Conservation (phyloP, 192 early-diverging fungal genomes). For the Spinellus fusiger region DNA sequence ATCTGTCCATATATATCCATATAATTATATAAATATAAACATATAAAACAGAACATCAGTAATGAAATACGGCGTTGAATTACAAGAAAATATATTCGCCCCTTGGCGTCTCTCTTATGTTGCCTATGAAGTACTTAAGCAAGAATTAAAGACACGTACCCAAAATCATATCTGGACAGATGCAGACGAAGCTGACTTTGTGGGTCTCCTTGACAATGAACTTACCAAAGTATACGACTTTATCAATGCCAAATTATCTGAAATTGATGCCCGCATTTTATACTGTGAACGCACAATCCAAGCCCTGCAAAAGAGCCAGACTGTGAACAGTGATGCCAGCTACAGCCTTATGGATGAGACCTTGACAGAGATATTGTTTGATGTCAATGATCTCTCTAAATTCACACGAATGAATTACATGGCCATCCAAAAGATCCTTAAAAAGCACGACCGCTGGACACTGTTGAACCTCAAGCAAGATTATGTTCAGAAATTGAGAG, state of each 20-base stretch:
- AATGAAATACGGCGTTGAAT: constrained; percentile 34
- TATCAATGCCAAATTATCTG: constrained; percentile 65
- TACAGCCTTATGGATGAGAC: constrained; percentile 54
- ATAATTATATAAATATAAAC: not conserved
- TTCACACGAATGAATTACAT: constrained; percentile 80
- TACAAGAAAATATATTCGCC: constrained; percentile 29
- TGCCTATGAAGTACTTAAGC: constrained; percentile 26
- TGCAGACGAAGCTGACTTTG: constrained; percentile 56
- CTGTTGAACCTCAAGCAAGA: constrained; percentile 11
- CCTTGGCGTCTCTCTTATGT: constrained; percentile 30
- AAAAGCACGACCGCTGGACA: constrained; percentile 86
- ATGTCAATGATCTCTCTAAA: constrained; percentile 73
- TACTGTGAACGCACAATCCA: constrained; percentile 54
- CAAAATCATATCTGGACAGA: constrained; percentile 45
- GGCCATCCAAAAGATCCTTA: constrained; percentile 88
- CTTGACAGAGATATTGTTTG: constrained; percentile 53
- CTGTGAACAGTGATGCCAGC: constrained; percentile 49
- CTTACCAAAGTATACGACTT: constrained; percentile 56
- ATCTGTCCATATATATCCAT: not conserved
- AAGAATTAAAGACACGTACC: constrained; percentile 37
- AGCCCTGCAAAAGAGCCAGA: constrained; percentile 27
- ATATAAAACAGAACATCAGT: not conserved
- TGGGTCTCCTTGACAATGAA: constrained; percentile 25
- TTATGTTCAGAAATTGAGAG: constrained; percentile 31
- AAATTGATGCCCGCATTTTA: constrained; percentile 66